A percentile compares a stretch with the other conserved stretches of the same genome.
phyloP scores from a whole-genome alignment of 2,329 filamentous ascomycete species.

The Emericellopsis atlantica region DNA sequence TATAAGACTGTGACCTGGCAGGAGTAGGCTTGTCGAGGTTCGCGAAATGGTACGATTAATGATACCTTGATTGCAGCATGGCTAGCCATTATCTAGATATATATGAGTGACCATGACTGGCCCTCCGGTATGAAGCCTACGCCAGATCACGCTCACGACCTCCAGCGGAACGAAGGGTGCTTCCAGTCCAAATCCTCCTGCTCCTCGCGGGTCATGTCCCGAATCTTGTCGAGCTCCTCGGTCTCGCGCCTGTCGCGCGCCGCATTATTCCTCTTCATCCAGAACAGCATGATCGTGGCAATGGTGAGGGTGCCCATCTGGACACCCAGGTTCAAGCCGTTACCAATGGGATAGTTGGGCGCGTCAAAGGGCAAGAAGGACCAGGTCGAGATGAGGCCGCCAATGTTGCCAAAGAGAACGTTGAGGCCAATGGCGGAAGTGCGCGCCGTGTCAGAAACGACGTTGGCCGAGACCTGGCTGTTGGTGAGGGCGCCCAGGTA shows the following conservation, averaged over 20 bases:
- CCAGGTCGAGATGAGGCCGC: slow-evolving; percentile 45
- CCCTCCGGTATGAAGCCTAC: no score
- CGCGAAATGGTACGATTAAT: no score
- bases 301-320: slow-evolving; percentile 35
- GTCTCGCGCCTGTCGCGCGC: slow-evolving; percentile 11
- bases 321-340: slow-evolving; percentile 49
- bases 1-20: slow-evolving; percentile 5
- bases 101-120: no score
- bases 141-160: neutral
- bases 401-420: slow-evolving; percentile 5
- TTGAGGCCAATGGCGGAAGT: slow-evolving; percentile 38
- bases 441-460: slow-evolving; percentile 54
- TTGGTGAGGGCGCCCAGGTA: slow-evolving; percentile 51
- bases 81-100: no score
- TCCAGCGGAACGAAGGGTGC: slow-evolving; percentile 48
- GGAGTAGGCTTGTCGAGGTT: neutral
- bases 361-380: slow-evolving; percentile 44
- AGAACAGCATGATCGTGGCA: slow-evolving; percentile 33
- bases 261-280: slow-evolving; percentile 53
- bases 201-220: slow-evolving; percentile 31
- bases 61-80: no score
- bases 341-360: slow-evolving; percentile 53
- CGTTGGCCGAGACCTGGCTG: slow-evolving; percentile 53
- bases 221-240: slow-evolving; percentile 29
- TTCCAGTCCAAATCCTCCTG: slow-evolving; percentile 46